Evolutionary conservation across 768 basidiomycete species (phyloP).

Genomic region (Boletus speciosus): DNA sequence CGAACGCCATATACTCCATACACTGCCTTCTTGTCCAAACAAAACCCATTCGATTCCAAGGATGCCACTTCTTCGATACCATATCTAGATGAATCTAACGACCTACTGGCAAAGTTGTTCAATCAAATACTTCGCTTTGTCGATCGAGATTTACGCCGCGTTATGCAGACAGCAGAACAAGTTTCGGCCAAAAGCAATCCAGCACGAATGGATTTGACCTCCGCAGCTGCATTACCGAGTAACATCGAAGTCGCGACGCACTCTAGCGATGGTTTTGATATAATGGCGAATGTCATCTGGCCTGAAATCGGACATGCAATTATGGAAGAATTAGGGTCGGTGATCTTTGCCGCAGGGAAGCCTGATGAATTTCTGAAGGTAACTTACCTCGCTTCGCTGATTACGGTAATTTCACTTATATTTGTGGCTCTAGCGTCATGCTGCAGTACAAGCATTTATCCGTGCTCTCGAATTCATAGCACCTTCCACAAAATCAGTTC

Average conservation of each 20-base stretch:
- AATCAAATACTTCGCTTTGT: conserved; percentile 80
- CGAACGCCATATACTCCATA: conserved; percentile 54
- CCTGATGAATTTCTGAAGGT: conserved; percentile 90
- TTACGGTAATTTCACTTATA: neutral
- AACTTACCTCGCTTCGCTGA: conserved; percentile 14
- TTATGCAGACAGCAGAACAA: conserved; percentile 77
- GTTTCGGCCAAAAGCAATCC: conserved; percentile 49
- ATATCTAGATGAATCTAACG: conserved; percentile 62
- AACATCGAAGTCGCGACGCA: conserved; percentile 4
- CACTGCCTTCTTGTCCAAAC: conserved; percentile 44
- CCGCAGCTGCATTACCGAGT: neutral
- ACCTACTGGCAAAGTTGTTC: conserved; percentile 72
- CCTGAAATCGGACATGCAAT: conserved; percentile 77
- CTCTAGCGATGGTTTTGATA: conserved; percentile 56
- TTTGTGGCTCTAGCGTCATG: conserved; percentile 61
- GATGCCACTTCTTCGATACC: conserved; percentile 36
- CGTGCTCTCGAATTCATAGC: conserved; percentile 78
- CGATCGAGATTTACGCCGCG: conserved; percentile 64
- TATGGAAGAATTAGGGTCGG: conserved; percentile 76
- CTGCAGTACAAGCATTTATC: conserved; percentile 79
- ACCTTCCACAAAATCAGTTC: conserved; percentile 67
- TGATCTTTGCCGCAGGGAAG: conserved; percentile 88
- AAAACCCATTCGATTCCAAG: conserved; percentile 37
- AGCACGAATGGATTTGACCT: conserved; percentile 13
- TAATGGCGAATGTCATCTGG: conserved; percentile 89